Evolutionary conservation across 805 yeast genomes (phyloP).

Genomic region (Huiozyma naganishii): DNA sequence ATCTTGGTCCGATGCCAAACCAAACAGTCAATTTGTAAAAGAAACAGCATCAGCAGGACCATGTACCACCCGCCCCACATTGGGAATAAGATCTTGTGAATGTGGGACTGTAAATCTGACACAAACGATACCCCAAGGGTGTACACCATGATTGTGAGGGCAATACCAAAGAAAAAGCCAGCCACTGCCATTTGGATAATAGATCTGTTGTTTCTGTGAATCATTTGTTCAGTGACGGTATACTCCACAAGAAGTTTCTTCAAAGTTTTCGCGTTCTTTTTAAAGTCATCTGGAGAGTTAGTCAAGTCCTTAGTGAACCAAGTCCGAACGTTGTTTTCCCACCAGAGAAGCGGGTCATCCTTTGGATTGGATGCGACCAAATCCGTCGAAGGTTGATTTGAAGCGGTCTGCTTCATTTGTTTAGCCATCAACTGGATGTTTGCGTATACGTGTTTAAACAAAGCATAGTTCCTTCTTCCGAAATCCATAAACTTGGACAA

Average conservation of each 20-base stretch:
- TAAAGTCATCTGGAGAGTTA: constrained; percentile 18
- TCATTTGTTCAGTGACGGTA: constrained; percentile 25
- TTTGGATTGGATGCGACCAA: constrained; percentile 12
- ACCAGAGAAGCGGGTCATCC: constrained; percentile 22
- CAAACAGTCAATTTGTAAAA: constrained; percentile 59
- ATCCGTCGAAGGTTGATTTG: constrained; percentile 9
- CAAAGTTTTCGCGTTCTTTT: constrained; percentile 19
- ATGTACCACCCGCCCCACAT: constrained; percentile 89
- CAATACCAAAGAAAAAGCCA: constrained; percentile 61
- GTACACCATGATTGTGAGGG: constrained; percentile 55
- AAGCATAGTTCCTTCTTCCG: constrained; percentile 16
- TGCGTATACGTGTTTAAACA: constrained; percentile 21
- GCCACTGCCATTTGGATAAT: constrained; percentile 40
- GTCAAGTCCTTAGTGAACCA: constrained; percentile 32
- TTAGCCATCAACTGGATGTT: constrained; percentile 19
- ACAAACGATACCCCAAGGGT: constrained; percentile 44
- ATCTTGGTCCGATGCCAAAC: constrained; percentile 69
- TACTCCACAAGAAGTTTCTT: constrained; percentile 23
- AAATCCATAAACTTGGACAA: constrained; percentile 18
- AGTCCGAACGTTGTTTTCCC: constrained; percentile 25
- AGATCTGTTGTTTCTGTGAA: constrained; percentile 26
- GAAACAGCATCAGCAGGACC: constrained; percentile 43
- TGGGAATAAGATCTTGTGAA: constrained; percentile 55
- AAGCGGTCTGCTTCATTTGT: constrained; percentile 14
- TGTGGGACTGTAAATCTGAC: constrained; percentile 30